phyloP scores from a whole-genome alignment of 2,329 filamentous ascomycete species.

The Microdochium nivale region DNA sequence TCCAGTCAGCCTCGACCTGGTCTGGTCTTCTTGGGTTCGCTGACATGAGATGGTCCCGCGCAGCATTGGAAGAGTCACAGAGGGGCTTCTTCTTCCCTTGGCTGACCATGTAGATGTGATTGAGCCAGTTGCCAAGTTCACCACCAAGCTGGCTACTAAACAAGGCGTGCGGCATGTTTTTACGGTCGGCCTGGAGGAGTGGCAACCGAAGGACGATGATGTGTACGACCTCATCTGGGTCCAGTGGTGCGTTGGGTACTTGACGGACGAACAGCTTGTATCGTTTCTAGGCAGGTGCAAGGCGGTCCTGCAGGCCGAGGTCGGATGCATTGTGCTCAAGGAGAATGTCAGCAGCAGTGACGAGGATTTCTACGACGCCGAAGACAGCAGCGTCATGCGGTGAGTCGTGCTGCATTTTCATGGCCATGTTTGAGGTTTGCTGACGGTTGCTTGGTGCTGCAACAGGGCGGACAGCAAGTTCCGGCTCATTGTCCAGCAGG shows the following conservation, averaged over 20 bases:
- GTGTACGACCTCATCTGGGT: conserved; percentile 79
- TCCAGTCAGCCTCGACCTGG: not conserved
- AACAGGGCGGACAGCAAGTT: conserved; percentile 64
- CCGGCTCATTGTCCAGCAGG: conserved; percentile 56
- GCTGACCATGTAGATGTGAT: conserved; percentile 71
- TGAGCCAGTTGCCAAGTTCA: conserved; percentile 80
- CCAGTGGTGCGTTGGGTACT: conserved; percentile 83
- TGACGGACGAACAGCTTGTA: conserved; percentile 66
- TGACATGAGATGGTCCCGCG: not conserved
- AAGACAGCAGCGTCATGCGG: conserved; percentile 71
- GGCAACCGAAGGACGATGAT: conserved; percentile 37
- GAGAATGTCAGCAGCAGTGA: conserved; percentile 61
- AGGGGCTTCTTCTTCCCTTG: conserved; percentile 63
- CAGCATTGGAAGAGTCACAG: conserved; percentile 76
- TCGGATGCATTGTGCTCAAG: conserved; percentile 62
- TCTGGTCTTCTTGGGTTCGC: not conserved
- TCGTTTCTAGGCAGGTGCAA: conserved; percentile 57
- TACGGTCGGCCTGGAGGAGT: conserved; percentile 67
- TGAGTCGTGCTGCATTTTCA: conserved; percentile 12
- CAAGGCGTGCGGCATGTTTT: conserved; percentile 55
- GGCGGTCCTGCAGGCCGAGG: conserved; percentile 21
- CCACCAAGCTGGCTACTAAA: conserved; percentile 46
- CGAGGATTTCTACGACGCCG: conserved; percentile 63
- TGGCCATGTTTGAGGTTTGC: not conserved
- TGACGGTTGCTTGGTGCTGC: conserved; percentile 2